Percentiles rank a stretch among this genome's conserved stretches.
Conservation (phyloP, 495 filamentous ascomycete species). For the Annulohypoxylon stygium region DNA sequence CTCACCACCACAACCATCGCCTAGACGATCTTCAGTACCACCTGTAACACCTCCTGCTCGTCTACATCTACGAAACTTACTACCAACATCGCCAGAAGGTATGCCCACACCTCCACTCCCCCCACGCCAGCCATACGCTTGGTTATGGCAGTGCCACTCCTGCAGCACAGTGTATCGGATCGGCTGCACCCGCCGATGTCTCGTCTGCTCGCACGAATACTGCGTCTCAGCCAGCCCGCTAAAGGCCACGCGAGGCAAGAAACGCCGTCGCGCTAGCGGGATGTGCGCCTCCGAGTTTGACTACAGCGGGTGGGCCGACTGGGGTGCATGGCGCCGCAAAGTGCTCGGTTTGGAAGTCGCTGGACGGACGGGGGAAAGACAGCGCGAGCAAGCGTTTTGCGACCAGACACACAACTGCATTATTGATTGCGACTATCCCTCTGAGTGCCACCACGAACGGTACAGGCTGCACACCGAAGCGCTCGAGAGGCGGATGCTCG, state of each 20-base stretch:
- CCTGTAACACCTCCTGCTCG: constrained; percentile 46
- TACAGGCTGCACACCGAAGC: constrained; percentile 38
- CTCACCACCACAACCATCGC: constrained; percentile 2
- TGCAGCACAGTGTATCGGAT: constrained; percentile 57
- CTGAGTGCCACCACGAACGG: constrained; percentile 56
- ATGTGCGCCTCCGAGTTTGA: constrained; percentile 57
- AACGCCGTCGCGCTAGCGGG: constrained; percentile 23
- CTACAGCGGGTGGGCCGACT: constrained; percentile 57
- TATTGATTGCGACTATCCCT: constrained; percentile 60
- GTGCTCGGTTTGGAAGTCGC: constrained; percentile 41
- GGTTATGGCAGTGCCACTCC: constrained; percentile 62
- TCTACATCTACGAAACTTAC: constrained; percentile 49
- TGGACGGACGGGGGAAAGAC: constrained; percentile 21
- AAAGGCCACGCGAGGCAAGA: constrained; percentile 36
- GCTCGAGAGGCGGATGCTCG: constrained; percentile 19
- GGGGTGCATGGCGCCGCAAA: constrained; percentile 57
- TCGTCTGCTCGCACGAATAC: constrained; percentile 59
- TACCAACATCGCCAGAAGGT: constrained; percentile 44
- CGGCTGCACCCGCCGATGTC: constrained; percentile 60
- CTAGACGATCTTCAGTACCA: constrained; percentile 3
- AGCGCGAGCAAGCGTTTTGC: constrained; percentile 46
- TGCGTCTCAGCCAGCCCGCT: constrained; percentile 47
- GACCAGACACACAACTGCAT: constrained; percentile 53
- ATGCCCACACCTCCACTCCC: constrained; percentile 46
- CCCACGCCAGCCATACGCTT: constrained; percentile 52